A percentile compares a stretch with the other conserved stretches of the same genome.
Conservation (phyloP, 169 alveolate species). For the Eimeria tenella region DNA sequence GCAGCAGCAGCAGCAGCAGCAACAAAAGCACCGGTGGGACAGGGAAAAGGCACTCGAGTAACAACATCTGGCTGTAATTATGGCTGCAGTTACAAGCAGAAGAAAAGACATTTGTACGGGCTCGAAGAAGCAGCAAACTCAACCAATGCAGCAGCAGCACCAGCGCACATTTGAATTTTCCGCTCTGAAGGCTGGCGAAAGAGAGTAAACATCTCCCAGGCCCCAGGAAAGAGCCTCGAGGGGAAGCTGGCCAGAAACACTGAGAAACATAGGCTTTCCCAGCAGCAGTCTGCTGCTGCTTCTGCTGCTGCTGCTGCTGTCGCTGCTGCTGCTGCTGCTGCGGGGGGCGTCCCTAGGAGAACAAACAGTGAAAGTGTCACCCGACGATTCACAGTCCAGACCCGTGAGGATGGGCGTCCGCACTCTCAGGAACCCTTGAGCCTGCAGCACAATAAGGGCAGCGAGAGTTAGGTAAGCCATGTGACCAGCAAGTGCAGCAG, state of each 20-base stretch:
- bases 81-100: not conserved
- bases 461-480: too few species aligned
- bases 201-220: slow-evolving; percentile 95
- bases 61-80: too few species aligned
- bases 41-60: not conserved
- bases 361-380: slow-evolving; percentile 97
- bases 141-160: slow-evolving; percentile 1
- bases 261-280: slow-evolving; percentile 94
- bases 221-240: slow-evolving; percentile 92
- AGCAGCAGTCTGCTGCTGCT: slow-evolving; percentile 85
- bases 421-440: slow-evolving; percentile 95
- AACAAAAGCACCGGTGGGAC: not conserved
- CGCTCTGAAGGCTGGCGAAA: slow-evolving; percentile 99
- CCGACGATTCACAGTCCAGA: slow-evolving; percentile 99
- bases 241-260: slow-evolving; percentile 97
- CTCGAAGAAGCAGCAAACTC: not conserved
- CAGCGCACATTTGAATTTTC: slow-evolving; percentile 91
- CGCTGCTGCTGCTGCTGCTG: slow-evolving; percentile 17
- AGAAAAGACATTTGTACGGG: not conserved
- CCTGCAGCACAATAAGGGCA: slow-evolving; percentile 70
- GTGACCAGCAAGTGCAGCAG: too few species aligned
- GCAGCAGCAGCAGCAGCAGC: not conserved
- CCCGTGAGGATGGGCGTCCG: slow-evolving; percentile 98
- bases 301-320: slow-evolving; percentile 80
- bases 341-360: not conserved